Percentiles rank a stretch among this genome's conserved stretches.
Conservation (phyloP, 2,329 filamentous ascomycete species). For the Ophiostoma pallidulum region DNA sequence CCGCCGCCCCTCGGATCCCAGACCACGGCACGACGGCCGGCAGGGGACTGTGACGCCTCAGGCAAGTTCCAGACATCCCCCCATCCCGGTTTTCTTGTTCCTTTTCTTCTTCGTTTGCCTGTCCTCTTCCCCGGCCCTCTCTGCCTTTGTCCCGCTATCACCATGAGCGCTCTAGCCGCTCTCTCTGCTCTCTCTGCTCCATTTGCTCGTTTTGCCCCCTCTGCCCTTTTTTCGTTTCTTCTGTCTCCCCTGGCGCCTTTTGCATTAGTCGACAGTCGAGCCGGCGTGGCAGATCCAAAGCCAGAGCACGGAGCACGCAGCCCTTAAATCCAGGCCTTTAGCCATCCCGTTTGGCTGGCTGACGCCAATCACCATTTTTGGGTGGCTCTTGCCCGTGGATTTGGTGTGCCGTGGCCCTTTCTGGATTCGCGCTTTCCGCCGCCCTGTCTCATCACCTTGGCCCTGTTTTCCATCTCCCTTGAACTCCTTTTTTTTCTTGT, state of each 20-base stretch:
- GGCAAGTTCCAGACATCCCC: no score
- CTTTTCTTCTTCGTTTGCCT: neutral
- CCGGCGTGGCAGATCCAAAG: no score
- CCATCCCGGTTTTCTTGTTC: neutral
- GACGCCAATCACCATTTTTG: slow-evolving; percentile 10
- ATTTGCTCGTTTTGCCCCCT: neutral
- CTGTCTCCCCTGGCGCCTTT: neutral
- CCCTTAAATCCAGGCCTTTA: neutral
- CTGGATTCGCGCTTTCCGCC: slow-evolving; percentile 5
- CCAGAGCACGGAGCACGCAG: neutral
- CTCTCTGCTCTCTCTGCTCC: neutral
- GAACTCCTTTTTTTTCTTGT: slow-evolving; percentile 15
- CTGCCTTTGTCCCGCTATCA: neutral
- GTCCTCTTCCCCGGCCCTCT: neutral
- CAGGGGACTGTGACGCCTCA: slow-evolving; percentile 23
- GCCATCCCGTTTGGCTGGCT: slow-evolving; percentile 4
- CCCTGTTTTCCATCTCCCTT: slow-evolving; percentile 10
- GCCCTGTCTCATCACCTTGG: slow-evolving; percentile 12
- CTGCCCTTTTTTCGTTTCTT: slow-evolving; percentile 7
- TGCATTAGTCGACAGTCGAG: neutral
- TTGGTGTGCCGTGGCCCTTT: slow-evolving; percentile 7
- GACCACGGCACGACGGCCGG: slow-evolving; percentile 36
- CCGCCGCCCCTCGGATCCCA: slow-evolving; percentile 35
- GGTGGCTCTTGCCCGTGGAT: neutral
- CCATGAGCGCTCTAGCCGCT: neutral